A percentile compares a stretch with the other conserved stretches of the same genome.
phyloP scores from a whole-genome alignment of 2,329 filamentous ascomycete genomes.

The Fusarium concolor region DNA sequence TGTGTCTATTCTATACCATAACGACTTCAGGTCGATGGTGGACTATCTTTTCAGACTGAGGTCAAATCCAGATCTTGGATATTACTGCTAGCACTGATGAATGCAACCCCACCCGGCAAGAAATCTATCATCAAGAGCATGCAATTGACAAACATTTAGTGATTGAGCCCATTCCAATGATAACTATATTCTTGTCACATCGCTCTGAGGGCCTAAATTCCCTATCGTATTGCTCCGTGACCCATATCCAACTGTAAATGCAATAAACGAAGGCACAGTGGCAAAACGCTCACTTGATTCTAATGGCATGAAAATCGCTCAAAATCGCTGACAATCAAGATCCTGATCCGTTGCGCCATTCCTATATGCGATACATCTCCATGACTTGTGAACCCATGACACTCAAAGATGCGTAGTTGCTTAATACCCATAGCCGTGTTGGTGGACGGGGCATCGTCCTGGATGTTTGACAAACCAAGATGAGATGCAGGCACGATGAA shows the following conservation, averaged over 20 bases:
- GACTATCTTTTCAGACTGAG: background rate
- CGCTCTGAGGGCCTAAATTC: background rate
- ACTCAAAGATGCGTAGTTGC: constrained; percentile 19
- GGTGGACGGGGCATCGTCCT: constrained; percentile 73
- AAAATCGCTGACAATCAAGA: constrained; percentile 29
- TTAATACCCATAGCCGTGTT: constrained; percentile 69
- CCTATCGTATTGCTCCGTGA: constrained; percentile 1
- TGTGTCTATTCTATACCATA: too few species aligned
- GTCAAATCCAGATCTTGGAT: background rate
- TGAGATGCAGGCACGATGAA: constrained; percentile 70
- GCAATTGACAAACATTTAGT: background rate
- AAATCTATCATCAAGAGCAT: background rate
- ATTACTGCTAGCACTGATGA: background rate
- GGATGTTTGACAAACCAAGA: constrained; percentile 73
- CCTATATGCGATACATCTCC: constrained; percentile 35
- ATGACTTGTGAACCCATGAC: background rate
- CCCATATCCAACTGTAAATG: constrained; percentile 15
- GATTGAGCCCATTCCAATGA: background rate
- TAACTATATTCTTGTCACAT: constrained; percentile 4
- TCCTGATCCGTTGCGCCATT: constrained; percentile 33
- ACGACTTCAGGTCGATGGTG: background rate
- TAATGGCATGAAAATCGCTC: constrained; percentile 35
- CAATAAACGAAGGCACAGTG: constrained; percentile 34
- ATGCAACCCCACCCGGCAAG: constrained; percentile 6
- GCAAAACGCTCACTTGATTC: constrained; percentile 26